Percentiles rank a stretch among this genome's conserved stretches.
These are phyloP conservation scores for Penicillium nordicum DNA, from an alignment of 2,329 filamentous ascomycete species.

Conservation along the genomic window DNA sequence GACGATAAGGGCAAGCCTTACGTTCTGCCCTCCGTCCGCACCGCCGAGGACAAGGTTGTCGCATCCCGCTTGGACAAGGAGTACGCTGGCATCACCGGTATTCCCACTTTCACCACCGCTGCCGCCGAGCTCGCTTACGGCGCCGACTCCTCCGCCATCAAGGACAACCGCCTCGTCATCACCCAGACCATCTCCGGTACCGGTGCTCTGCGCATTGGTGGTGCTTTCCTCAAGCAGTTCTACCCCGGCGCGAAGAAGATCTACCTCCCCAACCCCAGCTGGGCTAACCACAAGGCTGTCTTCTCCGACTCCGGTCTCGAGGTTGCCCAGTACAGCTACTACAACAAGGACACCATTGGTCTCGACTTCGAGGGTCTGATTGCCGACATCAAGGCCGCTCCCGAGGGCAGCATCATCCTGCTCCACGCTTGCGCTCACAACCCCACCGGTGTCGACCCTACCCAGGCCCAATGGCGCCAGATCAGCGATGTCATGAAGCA, in stretches of 20 bases:
- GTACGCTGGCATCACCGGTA: conserved; percentile 95
- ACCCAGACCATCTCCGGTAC: conserved; percentile 98
- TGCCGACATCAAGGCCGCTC: conserved; percentile 83
- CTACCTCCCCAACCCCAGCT: conserved; percentile 93
- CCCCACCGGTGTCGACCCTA: conserved; percentile 94
- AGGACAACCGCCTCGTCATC: conserved; percentile 74
- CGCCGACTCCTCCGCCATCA: conserved; percentile 69
- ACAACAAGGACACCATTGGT: conserved; percentile 97
- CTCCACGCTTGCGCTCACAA: conserved; percentile 98
- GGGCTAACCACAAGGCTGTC: conserved; percentile 97
- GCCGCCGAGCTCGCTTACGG: conserved; percentile 91
- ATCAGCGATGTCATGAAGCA: conserved; percentile 84
- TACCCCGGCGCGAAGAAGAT: conserved; percentile 90
- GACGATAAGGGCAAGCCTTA: conserved; percentile 98
- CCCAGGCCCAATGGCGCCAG: conserved; percentile 83
- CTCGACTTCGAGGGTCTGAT: conserved; percentile 95
- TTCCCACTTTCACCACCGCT: conserved; percentile 88
- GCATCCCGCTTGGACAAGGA: conserved; percentile 83
- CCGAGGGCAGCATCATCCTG: conserved; percentile 81
- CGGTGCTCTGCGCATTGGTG: conserved; percentile 90
- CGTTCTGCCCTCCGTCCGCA: conserved; percentile 87
- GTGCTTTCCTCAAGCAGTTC: conserved; percentile 86
- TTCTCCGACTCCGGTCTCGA: conserved; percentile 89
- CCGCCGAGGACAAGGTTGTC: conserved; percentile 84
- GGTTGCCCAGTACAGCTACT: conserved; percentile 96